These are phyloP conservation scores for Physcomitrium patens DNA, from an alignment of 225 moss, liverwort and hornwort species.

Conservation along the genomic window DNA sequence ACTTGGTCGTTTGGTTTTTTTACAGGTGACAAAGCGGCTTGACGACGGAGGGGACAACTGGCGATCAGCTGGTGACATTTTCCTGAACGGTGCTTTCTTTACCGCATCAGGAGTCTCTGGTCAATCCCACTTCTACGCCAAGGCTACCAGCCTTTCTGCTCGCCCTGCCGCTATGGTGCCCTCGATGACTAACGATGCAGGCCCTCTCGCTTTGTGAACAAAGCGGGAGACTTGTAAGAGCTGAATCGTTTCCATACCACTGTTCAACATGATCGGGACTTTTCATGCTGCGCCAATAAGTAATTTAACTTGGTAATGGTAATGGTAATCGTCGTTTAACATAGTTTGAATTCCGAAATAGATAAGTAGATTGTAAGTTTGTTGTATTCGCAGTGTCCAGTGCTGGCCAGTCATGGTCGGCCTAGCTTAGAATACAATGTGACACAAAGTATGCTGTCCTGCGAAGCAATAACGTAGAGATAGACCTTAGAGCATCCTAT, in stretches of 20 bases:
- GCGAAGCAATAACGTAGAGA: conserved; percentile 34
- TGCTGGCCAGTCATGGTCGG: conserved; percentile 63
- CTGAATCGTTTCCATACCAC: too few species aligned
- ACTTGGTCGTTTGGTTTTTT: not conserved
- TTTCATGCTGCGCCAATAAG: too few species aligned
- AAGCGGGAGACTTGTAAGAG: not conserved
- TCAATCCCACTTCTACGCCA: conserved; percentile 61
- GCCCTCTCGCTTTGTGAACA: conserved; percentile 53
- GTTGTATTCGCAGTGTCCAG: conserved; percentile 48
- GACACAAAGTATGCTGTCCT: conserved; percentile 24
- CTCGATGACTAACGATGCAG: conserved; percentile 62
- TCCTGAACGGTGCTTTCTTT: conserved; percentile 78
- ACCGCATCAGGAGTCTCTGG: conserved; percentile 51
- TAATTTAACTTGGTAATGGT: too few species aligned
- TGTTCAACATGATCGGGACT: too few species aligned
- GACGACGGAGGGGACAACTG: conserved; percentile 66
- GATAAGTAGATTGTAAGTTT: conserved; percentile 23
- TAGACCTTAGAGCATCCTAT: not conserved
- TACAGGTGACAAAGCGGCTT: conserved; percentile 71
- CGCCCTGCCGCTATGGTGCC: conserved; percentile 73
- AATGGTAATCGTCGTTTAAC: not conserved
- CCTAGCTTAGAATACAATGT: conserved; percentile 54
- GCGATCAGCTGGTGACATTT: conserved; percentile 77
- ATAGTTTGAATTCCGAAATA: conserved; percentile 30
- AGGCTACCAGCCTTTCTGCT: conserved; percentile 68